These are phyloP conservation scores for Colletotrichum sp. DNA, from an alignment of 2,329 filamentous ascomycete genomes.

Conservation along the genomic window DNA sequence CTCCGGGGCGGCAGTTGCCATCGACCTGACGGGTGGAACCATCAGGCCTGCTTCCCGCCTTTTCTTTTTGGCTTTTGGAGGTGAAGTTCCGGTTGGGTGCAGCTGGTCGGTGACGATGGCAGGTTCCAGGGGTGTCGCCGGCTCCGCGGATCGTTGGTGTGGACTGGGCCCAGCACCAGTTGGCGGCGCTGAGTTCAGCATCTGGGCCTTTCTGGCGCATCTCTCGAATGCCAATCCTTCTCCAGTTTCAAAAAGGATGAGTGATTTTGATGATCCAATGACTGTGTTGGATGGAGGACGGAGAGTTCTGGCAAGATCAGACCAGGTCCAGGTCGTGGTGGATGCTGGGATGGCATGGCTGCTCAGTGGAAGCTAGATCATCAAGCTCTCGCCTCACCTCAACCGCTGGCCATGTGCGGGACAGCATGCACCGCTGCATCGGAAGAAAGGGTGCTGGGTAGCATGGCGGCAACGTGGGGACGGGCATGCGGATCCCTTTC, in stretches of 20 bases:
- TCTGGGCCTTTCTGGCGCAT: not conserved
- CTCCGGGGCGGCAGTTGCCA: not conserved
- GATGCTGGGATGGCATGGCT: not conserved
- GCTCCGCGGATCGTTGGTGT: not conserved
- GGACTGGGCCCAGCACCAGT: not conserved
- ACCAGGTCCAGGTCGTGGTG: not conserved
- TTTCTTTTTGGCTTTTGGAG: not conserved
- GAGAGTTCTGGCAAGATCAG: not conserved
- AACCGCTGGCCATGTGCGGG: not conserved
- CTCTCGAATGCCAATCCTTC: not conserved
- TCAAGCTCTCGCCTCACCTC: not conserved
- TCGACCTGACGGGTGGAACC: not conserved
- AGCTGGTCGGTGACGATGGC: not conserved
- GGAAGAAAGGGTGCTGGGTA: not conserved
- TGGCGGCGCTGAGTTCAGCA: not conserved
- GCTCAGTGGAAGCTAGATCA: not conserved
- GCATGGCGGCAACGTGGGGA: constrained; percentile 6
- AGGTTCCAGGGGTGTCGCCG: not conserved
- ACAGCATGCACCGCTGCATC: not conserved
- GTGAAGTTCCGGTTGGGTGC: not conserved
- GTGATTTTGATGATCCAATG: not conserved
- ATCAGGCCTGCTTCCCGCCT: not conserved
- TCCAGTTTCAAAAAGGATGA: not conserved
- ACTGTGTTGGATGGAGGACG: not conserved
- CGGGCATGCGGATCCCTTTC: not conserved